Base-by-base conservation (phyloP, 2,329 filamentous ascomycete genomes). In the Fusarium hainanense region DNA sequence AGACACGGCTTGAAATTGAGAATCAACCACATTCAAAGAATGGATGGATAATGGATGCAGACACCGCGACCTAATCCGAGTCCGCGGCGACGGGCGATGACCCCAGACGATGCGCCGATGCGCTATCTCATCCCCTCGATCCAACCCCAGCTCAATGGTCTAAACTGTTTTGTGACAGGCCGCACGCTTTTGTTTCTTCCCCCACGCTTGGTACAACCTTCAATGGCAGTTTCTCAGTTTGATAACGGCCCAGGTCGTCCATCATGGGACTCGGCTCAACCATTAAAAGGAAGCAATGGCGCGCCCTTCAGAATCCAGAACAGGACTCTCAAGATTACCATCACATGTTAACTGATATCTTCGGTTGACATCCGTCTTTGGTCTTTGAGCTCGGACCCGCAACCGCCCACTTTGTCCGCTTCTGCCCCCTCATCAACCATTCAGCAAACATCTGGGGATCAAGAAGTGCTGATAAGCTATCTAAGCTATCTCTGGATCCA, bases 401-500 rank as follows among this genome's bases (percentile, higher is more conserved):
- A 69, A 49, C 62, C 58, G 55, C 55, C 68, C 69, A 66, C 66
- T 57, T 48, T 48, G 55, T 52, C 66, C 66, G 57, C 65, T 46
- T 49, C 43, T 21, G 27, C 49, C 63, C 68, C 50, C 25, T 50
- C 57, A 47, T 32, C 46, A 48, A 28, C 71, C 62, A 71, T 58
- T 75, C 64, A 66, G 47, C 62, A 62, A 69, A 40, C 58, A 48
- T 47, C 51, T 32, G 48, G 47, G 32, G 57, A 59, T 72, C 40
- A 56, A 54, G 37, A 56, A 56, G 44, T 49, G 40, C 70, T 74
- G 73, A 75, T 75, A 75, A 75, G 73, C 71, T 74, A 74, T 74
- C 73, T 75, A 75, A 75, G 73, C 73, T 74, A 74, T 74, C 73
- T 75, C 43, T 57, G 30, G 58, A 59, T 66, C 61, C 64, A 72